These are phyloP conservation scores for Aspergillus ostianus DNA, from an alignment of 495 filamentous ascomycete genomes.

Conservation along the genomic window DNA sequence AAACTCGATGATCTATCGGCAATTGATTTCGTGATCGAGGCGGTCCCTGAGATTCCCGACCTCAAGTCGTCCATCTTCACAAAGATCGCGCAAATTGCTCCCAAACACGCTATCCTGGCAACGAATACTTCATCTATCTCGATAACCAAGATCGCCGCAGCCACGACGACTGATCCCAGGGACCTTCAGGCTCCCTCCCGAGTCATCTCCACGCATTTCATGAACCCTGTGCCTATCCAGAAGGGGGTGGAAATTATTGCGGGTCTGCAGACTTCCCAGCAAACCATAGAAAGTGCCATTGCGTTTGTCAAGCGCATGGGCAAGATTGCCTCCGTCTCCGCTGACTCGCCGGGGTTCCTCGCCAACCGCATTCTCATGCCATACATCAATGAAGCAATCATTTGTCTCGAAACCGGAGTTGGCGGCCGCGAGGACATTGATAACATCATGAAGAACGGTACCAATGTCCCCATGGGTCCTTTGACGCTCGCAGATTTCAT, in stretches of 20 bases:
- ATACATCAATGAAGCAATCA: slow-evolving; percentile 98
- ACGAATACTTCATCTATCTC: slow-evolving; percentile 98
- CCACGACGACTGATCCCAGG: slow-evolving; percentile 71
- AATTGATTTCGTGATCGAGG: slow-evolving; percentile 97
- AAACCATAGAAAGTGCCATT: slow-evolving; percentile 79
- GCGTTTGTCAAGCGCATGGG: slow-evolving; percentile 88
- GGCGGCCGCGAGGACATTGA: slow-evolving; percentile 89
- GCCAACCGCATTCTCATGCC: slow-evolving; percentile 98
- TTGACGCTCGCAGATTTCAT: slow-evolving; percentile 95
- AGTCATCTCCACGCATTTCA: slow-evolving; percentile 96
- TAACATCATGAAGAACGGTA: slow-evolving; percentile 98
- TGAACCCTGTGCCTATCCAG: slow-evolving; percentile 97
- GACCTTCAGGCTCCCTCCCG: slow-evolving; percentile 80
- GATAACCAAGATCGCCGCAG: slow-evolving; percentile 91
- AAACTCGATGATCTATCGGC: slow-evolving; percentile 75
- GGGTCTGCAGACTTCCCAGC: slow-evolving; percentile 82
- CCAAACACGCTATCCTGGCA: slow-evolving; percentile 85
- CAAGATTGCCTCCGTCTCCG: slow-evolving; percentile 83
- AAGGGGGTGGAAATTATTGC: slow-evolving; percentile 98
- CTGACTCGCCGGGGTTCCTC: slow-evolving; percentile 90
- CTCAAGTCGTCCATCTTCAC: slow-evolving; percentile 89
- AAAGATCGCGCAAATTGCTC: slow-evolving; percentile 76
- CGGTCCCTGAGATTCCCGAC: slow-evolving; percentile 86
- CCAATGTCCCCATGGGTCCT: slow-evolving; percentile 97
- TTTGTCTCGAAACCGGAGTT: slow-evolving; percentile 92